These are phyloP conservation scores for Conticribra guillardii DNA, from an alignment of 108 stramenopile genomes.

Conservation along the genomic window DNA sequence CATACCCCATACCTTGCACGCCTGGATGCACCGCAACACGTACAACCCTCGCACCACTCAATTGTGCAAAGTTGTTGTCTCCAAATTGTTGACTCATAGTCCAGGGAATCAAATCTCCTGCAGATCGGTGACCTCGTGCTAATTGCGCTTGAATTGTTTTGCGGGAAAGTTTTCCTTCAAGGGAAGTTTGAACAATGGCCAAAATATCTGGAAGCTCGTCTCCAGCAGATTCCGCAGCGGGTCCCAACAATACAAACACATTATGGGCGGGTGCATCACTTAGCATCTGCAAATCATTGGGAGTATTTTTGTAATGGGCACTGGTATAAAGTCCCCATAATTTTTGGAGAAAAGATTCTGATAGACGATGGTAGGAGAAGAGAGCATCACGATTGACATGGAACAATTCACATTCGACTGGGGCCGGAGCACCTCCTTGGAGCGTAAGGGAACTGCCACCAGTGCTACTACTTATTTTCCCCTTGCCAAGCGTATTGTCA, in stretches of 20 bases:
- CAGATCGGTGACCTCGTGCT: conserved; percentile 91
- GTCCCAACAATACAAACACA: conserved; percentile 96
- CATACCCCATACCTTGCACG: conserved; percentile 98
- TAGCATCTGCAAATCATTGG: conserved; percentile 99
- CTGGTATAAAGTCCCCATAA: conserved; percentile 97
- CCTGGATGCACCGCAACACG: conserved; percentile 98
- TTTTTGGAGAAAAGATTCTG: conserved; percentile 98
- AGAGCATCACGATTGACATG: conserved; percentile 98
- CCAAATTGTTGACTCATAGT: conserved; percentile 99
- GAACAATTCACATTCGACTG: conserved; percentile 95
- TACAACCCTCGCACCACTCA: conserved; percentile 96
- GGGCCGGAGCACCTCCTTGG: conserved; percentile 90
- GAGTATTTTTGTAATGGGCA: conserved; percentile 99
- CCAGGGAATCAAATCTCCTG: conserved; percentile 99
- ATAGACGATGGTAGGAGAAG: conserved; percentile 96
- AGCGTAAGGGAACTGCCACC: conserved; percentile 60
- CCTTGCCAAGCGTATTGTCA: conserved; percentile 45
- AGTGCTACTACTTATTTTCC: conserved; percentile 3
- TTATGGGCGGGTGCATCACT: conserved; percentile 98
- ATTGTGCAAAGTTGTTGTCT: conserved; percentile 92
- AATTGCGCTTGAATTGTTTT: conserved; percentile 94
- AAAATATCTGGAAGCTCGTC: conserved; percentile 84
- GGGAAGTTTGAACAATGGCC: conserved; percentile 89
- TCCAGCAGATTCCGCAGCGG: conserved; percentile 79
- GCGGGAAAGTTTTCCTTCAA: conserved; percentile 95